Base-by-base conservation (phyloP, 208 protist genomes). In the Herpetomonas samuelpessoai region DNA sequence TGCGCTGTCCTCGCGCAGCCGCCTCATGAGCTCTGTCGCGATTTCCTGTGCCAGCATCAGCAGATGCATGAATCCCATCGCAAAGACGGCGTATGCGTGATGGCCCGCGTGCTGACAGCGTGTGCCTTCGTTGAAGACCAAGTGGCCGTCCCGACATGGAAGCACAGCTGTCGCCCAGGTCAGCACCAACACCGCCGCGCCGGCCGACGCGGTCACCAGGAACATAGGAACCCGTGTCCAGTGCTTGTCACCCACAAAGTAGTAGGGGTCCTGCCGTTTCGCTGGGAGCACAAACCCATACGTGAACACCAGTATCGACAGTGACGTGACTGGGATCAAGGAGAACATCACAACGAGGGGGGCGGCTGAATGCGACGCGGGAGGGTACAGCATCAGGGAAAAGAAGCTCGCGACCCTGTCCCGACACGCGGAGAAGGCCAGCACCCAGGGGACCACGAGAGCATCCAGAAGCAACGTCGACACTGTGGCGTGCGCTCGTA, bases 401-500 rank as follows among this genome's bases (percentile, higher is more conserved):
- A 72, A 41, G 19, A 71, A 22, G 31, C 60, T 18, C 25, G 30
- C 16, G 16, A 58, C 55, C 21, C 46, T 45, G 50, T 48, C 57
- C 29, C 71, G 76, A n/a, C n/a, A n/a, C 7, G 57, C 48, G 16
- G 59, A 54, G 2, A 66, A 25, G 30, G 39, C 58, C 1, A 70
- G 18, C 2, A 41, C 48, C 16, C 76, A 27, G 0, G 74, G 74
- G 2, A 81, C 53, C 19, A 68, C 22, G 1, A 74, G n/a, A 4
- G 50, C n/a, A 45, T 81, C 75, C 0, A 56, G 54, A 12, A 74
- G 3, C 28, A 65, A 27, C 31, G 52, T 58, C 46, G 55, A 30
- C 21, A 76, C 44, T 0, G 29, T 48, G 21, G 56, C 31, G 27
- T 29, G 18, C 6, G 56, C 65, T 4, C 30, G 61, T 16, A 63